A percentile compares a stretch with the other conserved stretches of the same genome.
phyloP scores from a whole-genome alignment of 1,284 basidiomycete species.

The Gomphus sp. region DNA sequence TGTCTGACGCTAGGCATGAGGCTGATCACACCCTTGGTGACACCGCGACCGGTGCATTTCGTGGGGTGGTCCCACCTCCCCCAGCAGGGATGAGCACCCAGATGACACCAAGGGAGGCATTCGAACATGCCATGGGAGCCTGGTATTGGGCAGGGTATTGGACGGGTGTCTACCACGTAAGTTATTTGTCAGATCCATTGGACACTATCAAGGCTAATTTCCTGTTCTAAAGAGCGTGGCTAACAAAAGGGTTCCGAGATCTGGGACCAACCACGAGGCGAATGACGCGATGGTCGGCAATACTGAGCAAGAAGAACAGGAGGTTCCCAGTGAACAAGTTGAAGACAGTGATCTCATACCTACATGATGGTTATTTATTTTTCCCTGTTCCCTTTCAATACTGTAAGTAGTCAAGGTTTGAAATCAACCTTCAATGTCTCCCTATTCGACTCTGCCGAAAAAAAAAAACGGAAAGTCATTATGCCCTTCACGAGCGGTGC shows the following conservation, averaged over 20 bases:
- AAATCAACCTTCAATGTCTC: background rate
- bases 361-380: background rate
- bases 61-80: slow-evolving; percentile 21
- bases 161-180: slow-evolving; percentile 72
- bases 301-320: background rate
- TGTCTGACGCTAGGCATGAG: slow-evolving; percentile 22
- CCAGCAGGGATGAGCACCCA: slow-evolving; percentile 20
- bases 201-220: background rate
- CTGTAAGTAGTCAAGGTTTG: background rate
- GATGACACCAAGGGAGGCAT: slow-evolving; percentile 62
- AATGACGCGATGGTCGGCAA: background rate
- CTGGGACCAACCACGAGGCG: background rate
- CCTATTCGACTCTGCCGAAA: background rate
- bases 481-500: background rate
- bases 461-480: background rate
- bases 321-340: background rate
- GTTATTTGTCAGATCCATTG: slow-evolving; percentile 13
- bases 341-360: background rate
- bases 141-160: slow-evolving; percentile 82
- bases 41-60: background rate
- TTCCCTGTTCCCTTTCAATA: background rate
- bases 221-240: background rate
- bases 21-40: slow-evolving; percentile 10
- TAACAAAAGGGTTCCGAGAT: background rate
- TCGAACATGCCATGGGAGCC: slow-evolving; percentile 57